Base-by-base conservation (phyloP, 2,329 filamentous ascomycete species). In the Trichoderma polysporum region DNA sequence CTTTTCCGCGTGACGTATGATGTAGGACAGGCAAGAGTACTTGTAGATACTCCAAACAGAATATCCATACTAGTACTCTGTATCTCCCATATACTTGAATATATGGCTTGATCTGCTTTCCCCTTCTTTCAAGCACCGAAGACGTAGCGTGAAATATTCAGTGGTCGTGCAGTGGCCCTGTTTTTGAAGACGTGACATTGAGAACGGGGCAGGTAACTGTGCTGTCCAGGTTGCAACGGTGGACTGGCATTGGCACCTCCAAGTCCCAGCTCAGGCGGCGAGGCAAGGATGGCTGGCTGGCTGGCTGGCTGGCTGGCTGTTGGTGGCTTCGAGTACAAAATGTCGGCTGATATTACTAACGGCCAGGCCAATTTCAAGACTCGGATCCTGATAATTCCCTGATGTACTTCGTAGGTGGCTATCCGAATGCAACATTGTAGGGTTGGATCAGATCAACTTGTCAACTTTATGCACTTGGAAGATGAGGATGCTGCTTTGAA, bases 251-350 rank as follows among this genome's bases (percentile, higher is more conserved):
- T 63, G 39, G 33, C 58, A 53, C 39, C 33, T 63, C n/a, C 33
- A 59, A 53, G 53, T 52, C 41, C 31, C 52, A 58, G 53, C 45
- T 52, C 45, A 13, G 31, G 54, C 45, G 27, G 62, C n/a, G 47
- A 49, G 17, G 31, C 62, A 68, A 54, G 62, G 66, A 66, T 66
- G 29, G 41, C 5, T 45, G 41, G 41, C 41, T 45, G n/a, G 41
- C 27, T 31, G 61, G n/a, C n/a, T 66, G 29, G 41, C 5, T 45
- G 41, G 41, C 41, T 45, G n/a, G 41, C 27, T 31, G 61, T 52
- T 66, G 39, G 66, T 54, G 54, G 66, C 53, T 59, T 59, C 31
- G 62, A 57, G 25, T n/a, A 39, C 53, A 29, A 63, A 31, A 25
- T 17, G 25, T 57, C 53, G 31, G 37, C 31, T 63, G 50, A 45